These are phyloP conservation scores for Mimosa bimucronata DNA, from an alignment of 306 rosid genomes.

Conservation along the genomic window DNA sequence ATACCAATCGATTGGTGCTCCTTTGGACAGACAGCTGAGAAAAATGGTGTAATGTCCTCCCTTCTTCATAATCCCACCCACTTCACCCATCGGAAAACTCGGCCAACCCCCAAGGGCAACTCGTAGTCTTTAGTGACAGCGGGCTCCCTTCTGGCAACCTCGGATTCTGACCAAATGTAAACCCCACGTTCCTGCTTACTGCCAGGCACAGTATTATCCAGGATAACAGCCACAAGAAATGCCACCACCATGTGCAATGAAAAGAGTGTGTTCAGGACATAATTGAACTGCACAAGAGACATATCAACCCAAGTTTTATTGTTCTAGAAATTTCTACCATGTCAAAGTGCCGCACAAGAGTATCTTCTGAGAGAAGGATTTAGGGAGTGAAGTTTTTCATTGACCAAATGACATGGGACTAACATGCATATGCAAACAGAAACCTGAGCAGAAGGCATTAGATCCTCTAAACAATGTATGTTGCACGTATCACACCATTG, in stretches of 20 bases:
- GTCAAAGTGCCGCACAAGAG: constrained; percentile 9
- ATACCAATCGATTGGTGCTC: constrained; percentile 5
- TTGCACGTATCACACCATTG: too few relatives aligned
- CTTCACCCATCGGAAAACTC: constrained; percentile 93
- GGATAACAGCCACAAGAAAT: constrained; percentile 81
- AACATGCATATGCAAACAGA: background rate
- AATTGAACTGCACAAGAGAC: constrained; percentile 70
- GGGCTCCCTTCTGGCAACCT: constrained; percentile 80
- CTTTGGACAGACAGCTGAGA: constrained; percentile 17
- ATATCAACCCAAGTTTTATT: constrained; percentile 14
- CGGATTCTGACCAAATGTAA: constrained; percentile 88
- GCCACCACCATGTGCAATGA: constrained; percentile 94
- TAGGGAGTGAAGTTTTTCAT: background rate
- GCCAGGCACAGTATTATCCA: constrained; percentile 98
- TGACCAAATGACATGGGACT: background rate
- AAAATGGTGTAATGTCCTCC: constrained; percentile 7
- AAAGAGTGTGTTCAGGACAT: constrained; percentile 77
- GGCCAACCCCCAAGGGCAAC: constrained; percentile 83
- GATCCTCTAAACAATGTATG: too few relatives aligned
- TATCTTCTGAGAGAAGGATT: background rate
- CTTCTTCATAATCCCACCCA: constrained; percentile 80
- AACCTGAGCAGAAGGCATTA: background rate
- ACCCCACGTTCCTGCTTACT: constrained; percentile 93
- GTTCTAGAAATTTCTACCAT: constrained; percentile 7
- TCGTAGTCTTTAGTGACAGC: constrained; percentile 80